A percentile compares a stretch with the other conserved stretches of the same genome.
Evolutionary conservation across 371 early-diverging fungal species (phyloP).

Genomic region (Apophysomyces trapeziformis): DNA sequence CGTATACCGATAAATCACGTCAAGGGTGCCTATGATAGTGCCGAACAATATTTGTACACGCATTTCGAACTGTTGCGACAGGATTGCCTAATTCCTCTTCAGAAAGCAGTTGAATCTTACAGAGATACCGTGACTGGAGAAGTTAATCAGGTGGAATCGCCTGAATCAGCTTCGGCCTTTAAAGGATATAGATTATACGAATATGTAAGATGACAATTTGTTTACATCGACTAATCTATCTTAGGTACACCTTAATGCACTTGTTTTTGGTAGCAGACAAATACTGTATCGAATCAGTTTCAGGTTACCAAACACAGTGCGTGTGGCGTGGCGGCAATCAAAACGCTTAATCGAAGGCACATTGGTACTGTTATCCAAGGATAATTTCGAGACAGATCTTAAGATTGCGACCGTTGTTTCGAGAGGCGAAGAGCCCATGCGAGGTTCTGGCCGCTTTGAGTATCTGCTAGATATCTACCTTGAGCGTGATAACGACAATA

Average conservation of each 20-base stretch:
- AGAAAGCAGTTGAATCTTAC: conserved; percentile 53
- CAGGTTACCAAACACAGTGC: conserved; percentile 48
- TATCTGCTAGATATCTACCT: conserved; percentile 56
- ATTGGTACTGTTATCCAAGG: conserved; percentile 57
- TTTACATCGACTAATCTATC: conserved; percentile 7
- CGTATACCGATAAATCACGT: conserved; percentile 59
- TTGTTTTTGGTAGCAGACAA: conserved; percentile 56
- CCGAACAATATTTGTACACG: conserved; percentile 63
- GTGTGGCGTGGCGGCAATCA: conserved; percentile 55
- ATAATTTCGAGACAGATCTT: conserved; percentile 55
- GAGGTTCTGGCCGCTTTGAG: conserved; percentile 47
- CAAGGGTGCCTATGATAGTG: conserved; percentile 52
- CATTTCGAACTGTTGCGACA: conserved; percentile 70
- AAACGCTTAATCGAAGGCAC: conserved; percentile 65
- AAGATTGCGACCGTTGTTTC: conserved; percentile 64
- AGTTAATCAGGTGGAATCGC: conserved; percentile 7
- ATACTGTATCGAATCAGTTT: conserved; percentile 61
- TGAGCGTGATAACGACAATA: conserved; percentile 45
- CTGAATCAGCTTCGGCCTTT: conserved; percentile 16
- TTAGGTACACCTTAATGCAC: conserved; percentile 57
- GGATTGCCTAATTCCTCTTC: conserved; percentile 62
- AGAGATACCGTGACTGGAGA: conserved; percentile 28
- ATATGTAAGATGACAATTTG: conserved; percentile 29
- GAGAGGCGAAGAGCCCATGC: conserved; percentile 55
- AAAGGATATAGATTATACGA: conserved; percentile 35